phyloP scores from a whole-genome alignment of 176 grass and related monocot genomes.

The Tillandsia leiboldiana region DNA sequence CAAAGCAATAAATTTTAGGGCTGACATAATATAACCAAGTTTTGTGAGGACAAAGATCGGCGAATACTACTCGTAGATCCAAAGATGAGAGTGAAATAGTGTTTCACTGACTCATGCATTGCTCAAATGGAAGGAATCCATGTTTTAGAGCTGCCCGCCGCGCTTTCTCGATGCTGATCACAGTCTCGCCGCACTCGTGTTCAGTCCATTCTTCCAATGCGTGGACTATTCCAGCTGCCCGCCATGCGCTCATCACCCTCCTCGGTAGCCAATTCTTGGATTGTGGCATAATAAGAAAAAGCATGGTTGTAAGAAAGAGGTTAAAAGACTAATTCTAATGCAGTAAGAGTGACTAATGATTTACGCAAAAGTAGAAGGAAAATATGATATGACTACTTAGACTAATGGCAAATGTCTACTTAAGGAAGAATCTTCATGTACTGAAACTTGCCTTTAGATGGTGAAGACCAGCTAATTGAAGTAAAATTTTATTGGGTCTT shows the following conservation, averaged over 20 bases:
- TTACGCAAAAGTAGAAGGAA: too few species aligned
- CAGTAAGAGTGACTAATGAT: too few species aligned
- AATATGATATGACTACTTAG: not conserved
- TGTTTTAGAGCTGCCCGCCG: conserved; percentile 44
- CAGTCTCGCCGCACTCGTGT: conserved; percentile 11
- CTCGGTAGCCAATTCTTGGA: conserved; percentile 19
- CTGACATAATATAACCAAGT: too few species aligned
- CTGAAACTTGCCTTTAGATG: too few species aligned
- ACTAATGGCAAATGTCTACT: not conserved
- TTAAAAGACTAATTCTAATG: too few species aligned
- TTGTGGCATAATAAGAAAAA: not conserved
- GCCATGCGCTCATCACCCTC: conserved; percentile 27
- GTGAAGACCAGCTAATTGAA: too few species aligned
- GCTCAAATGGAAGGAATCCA: conserved; percentile 54
- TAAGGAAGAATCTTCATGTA: not conserved
- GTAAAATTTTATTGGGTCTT: too few species aligned
- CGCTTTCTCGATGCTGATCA: conserved; percentile 19
- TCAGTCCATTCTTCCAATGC: conserved; percentile 16
- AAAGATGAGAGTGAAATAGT: not conserved
- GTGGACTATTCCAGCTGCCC: conserved; percentile 21
- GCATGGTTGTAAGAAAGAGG: not conserved
- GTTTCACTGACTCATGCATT: not conserved
- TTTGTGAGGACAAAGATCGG: too few species aligned
- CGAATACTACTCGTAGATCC: too few species aligned
- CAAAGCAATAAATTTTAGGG: too few species aligned